Conservation (phyloP, 345 rosid genomes). For the Eutrema yunnanense region DNA sequence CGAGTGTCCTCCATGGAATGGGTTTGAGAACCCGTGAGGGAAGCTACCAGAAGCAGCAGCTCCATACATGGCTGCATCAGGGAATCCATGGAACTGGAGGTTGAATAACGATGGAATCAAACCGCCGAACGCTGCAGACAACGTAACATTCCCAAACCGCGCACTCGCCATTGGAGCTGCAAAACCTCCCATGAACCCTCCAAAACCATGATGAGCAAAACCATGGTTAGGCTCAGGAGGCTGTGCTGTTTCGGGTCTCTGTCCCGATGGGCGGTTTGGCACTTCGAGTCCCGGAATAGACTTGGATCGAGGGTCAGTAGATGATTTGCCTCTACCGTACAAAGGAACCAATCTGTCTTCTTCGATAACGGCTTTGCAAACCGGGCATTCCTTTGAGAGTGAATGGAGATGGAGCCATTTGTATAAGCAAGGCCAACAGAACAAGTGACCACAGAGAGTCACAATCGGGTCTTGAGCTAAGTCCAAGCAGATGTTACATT, state of each 20-base stretch:
- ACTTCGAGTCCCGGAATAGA: constrained; percentile 74
- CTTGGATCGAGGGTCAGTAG: constrained; percentile 81
- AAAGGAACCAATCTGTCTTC: constrained; percentile 92
- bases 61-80: constrained; percentile 75
- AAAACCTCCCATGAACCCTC: constrained; percentile 84
- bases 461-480: constrained; percentile 98
- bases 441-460: constrained; percentile 95
- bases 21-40: constrained; percentile 62
- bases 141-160: constrained; percentile 74
- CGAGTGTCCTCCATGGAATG: constrained; percentile 68
- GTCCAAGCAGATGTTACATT: constrained; percentile 98
- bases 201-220: constrained; percentile 69
- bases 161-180: constrained; percentile 67
- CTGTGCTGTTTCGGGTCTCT: constrained; percentile 95
- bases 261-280: constrained; percentile 93
- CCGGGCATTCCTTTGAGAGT: constrained; percentile 73
- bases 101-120: constrained; percentile 79
- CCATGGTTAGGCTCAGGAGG: constrained; percentile 65
- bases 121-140: constrained; percentile 84
- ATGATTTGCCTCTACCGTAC: constrained; percentile 89
- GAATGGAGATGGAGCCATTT: constrained; percentile 96
- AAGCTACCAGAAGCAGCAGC: constrained; percentile 49
- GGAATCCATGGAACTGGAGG: constrained; percentile 81
- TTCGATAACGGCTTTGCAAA: constrained; percentile 82
- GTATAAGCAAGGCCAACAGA: constrained; percentile 99